Evolutionary conservation across 2,329 filamentous ascomycete genomes (phyloP), one percentile per base, ranked within the genome.

Genomic region (Scytalidium lignicola): DNA sequence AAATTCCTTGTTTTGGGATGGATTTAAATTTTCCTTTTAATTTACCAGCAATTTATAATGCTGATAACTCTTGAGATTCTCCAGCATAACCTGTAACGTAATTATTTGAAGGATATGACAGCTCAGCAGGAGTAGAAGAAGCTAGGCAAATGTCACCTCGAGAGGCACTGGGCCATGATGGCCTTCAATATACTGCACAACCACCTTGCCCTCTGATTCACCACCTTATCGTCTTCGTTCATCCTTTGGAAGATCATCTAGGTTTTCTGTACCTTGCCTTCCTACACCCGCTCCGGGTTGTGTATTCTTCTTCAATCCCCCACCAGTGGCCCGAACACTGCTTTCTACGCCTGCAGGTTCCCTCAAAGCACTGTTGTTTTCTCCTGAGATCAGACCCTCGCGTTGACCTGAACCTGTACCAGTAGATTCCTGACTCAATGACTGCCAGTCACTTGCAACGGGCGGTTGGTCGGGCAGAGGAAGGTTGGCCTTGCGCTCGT

Each of bases 391-490:
- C 10, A 10, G 23, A 63, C 87, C 85, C 62, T 86, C 82, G 54
- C 78, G 71, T 59, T 90, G 85, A 47, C 77, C 73, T 13, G 7
- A 5, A 13, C 32, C 32, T 17, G 32, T 17, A 17, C 32, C 32
- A 13, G 32, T 37, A 4, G 8, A 5, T 37, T 37, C 32, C 15
- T 37, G 32, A 17, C 32, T 37, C 32, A 37, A 15, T 0, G 84
- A 87, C 65, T 90, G 81, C 75, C 81, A 89, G 74, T 91, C 87
- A 3, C 85, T 85, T 22, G 80, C 70, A 17, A 68, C 70, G 1
- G 86, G 85, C 15, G 88, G 88, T 57, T 90, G 75, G 1, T 91
- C 86, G 17, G 87, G 88, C 42, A 90, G 79, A 46, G 86, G 86
- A 28, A 92, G 81, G 69, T 88, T 88, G 65, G 80, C 70, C 69